phyloP scores from a whole-genome alignment of 305 asterid species.

The Fraxinus velutina region DNA sequence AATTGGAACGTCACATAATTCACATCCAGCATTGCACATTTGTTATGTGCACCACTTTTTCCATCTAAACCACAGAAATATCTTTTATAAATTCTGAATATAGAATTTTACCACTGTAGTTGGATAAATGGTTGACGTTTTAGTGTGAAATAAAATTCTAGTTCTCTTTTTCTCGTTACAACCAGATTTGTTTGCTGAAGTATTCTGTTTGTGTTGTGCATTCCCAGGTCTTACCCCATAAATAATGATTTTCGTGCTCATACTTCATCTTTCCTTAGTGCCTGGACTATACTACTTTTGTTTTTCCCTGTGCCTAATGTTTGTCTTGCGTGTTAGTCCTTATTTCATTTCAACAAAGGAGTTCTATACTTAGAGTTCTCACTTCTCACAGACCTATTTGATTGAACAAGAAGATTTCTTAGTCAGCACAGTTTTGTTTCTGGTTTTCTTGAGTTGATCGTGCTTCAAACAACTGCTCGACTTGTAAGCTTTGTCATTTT shows the following conservation, averaged over 20 bases:
- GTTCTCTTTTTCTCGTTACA: background rate
- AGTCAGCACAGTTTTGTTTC: background rate
- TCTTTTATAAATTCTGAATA: background rate
- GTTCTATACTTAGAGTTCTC: background rate
- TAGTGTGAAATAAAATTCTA: background rate
- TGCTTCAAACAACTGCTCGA: background rate
- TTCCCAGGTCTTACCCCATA: background rate
- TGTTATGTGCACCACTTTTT: background rate
- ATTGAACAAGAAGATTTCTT: background rate
- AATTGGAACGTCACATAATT: background rate
- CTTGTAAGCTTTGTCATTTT: conserved; percentile 6
- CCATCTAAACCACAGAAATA: background rate
- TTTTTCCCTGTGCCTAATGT: background rate
- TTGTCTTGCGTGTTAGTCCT: background rate
- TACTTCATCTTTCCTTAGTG: background rate
- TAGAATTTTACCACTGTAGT: background rate
- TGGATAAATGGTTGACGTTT: conserved; percentile 11
- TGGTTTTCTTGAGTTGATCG: background rate
- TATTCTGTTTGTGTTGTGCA: background rate
- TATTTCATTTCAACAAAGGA: background rate
- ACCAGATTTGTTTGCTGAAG: background rate
- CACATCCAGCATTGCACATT: background rate
- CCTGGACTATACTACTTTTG: background rate
- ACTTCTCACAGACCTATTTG: background rate
- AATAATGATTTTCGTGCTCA: background rate